Base-by-base conservation (phyloP, 805 yeast genomes). In the Metahyphopichia silvanorum region DNA sequence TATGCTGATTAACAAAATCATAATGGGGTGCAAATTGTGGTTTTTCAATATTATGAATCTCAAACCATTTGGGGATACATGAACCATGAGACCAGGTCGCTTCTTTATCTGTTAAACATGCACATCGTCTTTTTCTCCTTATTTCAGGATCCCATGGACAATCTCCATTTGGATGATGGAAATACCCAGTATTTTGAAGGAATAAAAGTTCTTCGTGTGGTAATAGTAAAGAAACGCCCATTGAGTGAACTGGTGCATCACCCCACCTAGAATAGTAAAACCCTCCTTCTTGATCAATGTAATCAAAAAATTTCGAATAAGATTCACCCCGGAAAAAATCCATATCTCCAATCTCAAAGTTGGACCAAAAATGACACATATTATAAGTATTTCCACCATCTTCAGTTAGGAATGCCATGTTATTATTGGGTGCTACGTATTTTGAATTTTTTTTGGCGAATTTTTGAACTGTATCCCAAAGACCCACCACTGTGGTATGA, bases 251-350 rank as follows among this genome's bases (percentile, higher is more conserved):
- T 8, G 91, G 91, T 0, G 91, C 93, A 56, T 84, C 94, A 16
- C 94, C 94, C 91, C 93, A 85, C 43, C 94, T 71, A 57, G 83
- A 87, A 49, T 82, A 81, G 55, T 77, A 82, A 53, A 82, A 82
- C 0, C 89, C 91, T 36, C 89, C 89, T 3, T 73, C 55, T 29
- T 59, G 40, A 49, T 82, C 91, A 28, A 82, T 59, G 50, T 63
- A 57, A 18, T 81, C 65, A 52, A 82, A 82, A 56, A 71, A 82
- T 12, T 69, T 65, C 32, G 66, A 62, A 55, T 80, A 82, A 16
- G 71, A 66, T 28, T 69, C 57, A 1, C 77, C 66, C 43, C 87
- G 66, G 74, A 79, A 78, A 44, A 82, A 76, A 35, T 81, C 82
- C 55, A 82, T 64, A 37, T 80, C 83, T 2, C 81, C 88, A 32